Base-by-base conservation (phyloP, 768 basidiomycete genomes). In the Mrakia hoshinonis region DNA sequence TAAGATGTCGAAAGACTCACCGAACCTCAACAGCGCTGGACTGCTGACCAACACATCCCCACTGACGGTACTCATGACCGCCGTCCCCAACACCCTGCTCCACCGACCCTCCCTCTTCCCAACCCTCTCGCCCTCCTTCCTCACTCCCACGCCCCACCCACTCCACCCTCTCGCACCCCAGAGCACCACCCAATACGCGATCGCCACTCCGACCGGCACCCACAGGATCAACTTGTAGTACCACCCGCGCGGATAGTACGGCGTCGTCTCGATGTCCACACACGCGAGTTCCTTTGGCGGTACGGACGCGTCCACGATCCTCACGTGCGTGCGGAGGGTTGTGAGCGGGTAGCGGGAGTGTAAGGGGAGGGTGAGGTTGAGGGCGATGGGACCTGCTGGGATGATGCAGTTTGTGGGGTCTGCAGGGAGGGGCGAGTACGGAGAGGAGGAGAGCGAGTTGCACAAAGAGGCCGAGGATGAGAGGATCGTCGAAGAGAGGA, bases 51-150 rank as follows among this genome's bases (percentile, higher is more conserved):
- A 83, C 47, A 90, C 85, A 78, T 94, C 92, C 6, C 95, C 96
- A 68, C 92, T 93, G 75, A 95, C 86, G 0, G 93, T 92, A 80
- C 93, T 94, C 24, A 92, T 90, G 49, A 95, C 81, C 75, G 97
- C 88, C 75, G 91, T 91, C 7, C 93, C 91, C 10, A 86, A 87
- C 79, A 89, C 89, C 77, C 93, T 88, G 18, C 89, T 82, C 76
- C 87, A 84, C 55, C 73, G 75, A 10, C 74, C 75, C 39, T 78
- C 77, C 34, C 69, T 64, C 69, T 75, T 77, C n/a, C 64, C 31
- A 65, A 73, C 26, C 68, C 55, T 51, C 66, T 72, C 38, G 67
- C 74, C 15, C 64, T 73, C 48, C 15, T 51, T 62, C 34, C 39
- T 75, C 73, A 31, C 70, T 51, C 73, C 91, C 0, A 79, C 77